Evolutionary conservation across 164 flowering plant species (phyloP).

Genomic region (Stephania cephalantha): DNA sequence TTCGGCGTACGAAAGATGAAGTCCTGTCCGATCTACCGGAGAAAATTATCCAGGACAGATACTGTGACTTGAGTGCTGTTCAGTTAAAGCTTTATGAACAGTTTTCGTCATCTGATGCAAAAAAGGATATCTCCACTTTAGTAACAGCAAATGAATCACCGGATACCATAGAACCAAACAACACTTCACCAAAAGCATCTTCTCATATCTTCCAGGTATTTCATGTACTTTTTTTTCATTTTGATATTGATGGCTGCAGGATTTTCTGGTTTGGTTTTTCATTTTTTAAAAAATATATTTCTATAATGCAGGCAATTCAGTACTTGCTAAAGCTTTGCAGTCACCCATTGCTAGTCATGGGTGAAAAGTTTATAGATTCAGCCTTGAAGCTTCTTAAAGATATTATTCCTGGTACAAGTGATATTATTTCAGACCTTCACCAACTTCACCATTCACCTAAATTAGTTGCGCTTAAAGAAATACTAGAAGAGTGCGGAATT

Average conservation of each 20-base stretch:
- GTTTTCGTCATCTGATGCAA: conserved; percentile 84
- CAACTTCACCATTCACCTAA: conserved; percentile 88
- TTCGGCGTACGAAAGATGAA: conserved; percentile 95
- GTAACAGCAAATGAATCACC: conserved; percentile 44
- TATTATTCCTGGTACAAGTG: conserved; percentile 44
- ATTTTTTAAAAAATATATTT: not conserved
- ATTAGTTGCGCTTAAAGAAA: conserved; percentile 90
- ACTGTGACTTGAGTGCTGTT: conserved; percentile 85
- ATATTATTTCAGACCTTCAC: conserved; percentile 68
- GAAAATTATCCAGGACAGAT: conserved; percentile 97
- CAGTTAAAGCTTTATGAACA: conserved; percentile 89
- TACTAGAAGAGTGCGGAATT: conserved; percentile 97
- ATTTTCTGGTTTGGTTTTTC: not conserved
- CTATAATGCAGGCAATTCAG: conserved; percentile 72
- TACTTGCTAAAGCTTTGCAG: conserved; percentile 97
- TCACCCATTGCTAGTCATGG: conserved; percentile 94
- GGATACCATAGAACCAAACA: conserved; percentile 34
- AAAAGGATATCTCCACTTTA: conserved; percentile 66
- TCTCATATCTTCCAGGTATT: conserved; percentile 94
- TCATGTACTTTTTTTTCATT: not conserved
- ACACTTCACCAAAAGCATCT: conserved; percentile 63
- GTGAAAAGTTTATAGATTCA: conserved; percentile 60
- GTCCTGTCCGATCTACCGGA: conserved; percentile 96
- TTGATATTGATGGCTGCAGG: not conserved
- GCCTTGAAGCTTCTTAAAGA: conserved; percentile 39